Percentiles rank a stretch among this genome's conserved stretches.
phyloP scores from a whole-genome alignment of 306 rosid genomes.

The Cucurbita argyrosperma region DNA sequence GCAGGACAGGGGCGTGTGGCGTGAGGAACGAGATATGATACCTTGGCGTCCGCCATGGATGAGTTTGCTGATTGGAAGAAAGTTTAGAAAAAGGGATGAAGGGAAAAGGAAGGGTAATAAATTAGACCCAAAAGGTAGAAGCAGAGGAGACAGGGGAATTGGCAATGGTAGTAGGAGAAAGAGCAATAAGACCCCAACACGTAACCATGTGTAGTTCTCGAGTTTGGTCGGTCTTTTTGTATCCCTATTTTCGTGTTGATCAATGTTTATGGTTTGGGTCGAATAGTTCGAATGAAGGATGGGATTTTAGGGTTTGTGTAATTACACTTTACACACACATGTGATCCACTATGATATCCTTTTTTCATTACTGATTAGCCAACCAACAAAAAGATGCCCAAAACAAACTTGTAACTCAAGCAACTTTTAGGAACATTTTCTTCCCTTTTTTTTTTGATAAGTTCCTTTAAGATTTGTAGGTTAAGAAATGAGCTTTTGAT shows the following conservation, averaged over 20 bases:
- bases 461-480: not conserved
- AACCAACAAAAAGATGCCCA: not conserved
- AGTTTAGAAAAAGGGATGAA: constrained; percentile 17
- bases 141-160: not conserved
- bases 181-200: not conserved
- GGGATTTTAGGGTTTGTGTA: no score
- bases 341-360: not conserved
- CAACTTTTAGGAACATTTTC: not conserved
- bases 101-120: constrained; percentile 9
- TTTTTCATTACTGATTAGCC: not conserved
- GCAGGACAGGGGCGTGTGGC: not conserved
- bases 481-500: not conserved
- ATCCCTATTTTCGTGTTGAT: no score
- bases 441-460: not conserved
- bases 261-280: no score
- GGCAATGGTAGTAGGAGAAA: not conserved
- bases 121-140: constrained; percentile 7
- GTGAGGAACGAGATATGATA: not conserved
- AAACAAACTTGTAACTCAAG: not conserved
- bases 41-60: constrained; percentile 3
- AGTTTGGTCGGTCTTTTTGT: no score
- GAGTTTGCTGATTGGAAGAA: constrained; percentile 1
- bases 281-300: no score
- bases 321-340: not conserved
- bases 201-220: not conserved